Base-by-base conservation (phyloP, 176 grass and related monocot species). In the Oryza glaberrima region DNA sequence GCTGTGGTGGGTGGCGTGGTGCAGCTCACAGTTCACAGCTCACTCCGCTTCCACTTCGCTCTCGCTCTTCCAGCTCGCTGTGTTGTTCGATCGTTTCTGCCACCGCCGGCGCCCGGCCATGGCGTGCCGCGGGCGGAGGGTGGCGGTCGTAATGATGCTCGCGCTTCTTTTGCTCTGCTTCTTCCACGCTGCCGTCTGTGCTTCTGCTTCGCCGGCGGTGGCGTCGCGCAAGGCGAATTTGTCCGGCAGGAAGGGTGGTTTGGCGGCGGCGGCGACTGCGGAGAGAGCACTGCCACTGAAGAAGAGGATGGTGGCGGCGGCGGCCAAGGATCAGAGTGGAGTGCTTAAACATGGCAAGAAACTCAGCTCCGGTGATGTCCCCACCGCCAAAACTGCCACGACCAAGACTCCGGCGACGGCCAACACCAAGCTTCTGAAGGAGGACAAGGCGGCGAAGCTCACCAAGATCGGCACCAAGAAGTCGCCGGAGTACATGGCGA, bases 361-460 rank as follows among this genome's bases (percentile, higher is more conserved):
- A 7, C 11, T 22, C 5, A 46, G 20, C 20, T 72, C 70, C 0
- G 19, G 41, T 44, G 38, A 10, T 11, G 38, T 11, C 26, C 0
- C 0, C 10, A 44, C 10, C 20, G 10, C 17, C 19, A 44, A 12
- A 44, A 43, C 22, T 45, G 40, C 51, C 16, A 56, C 16, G 51
- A 56, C 16, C 51, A 72, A 25, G 19, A 23, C 40, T 72, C 40
- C 20, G 20, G 60, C 19, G 14, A 75, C 38, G 44, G 54, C 20
- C 63, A 90, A 92, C 67, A 17, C 86, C 64, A 98, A 94, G 76
- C 78, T 86, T 23, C 79, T 84, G 11, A 93, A 93, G 80, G 73
- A 61, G 44, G 79, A 91, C 65, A 91, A 74, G 75, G 88, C 86
- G 17, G 51, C 68, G 8, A 92, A 87, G 78, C 65, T 70, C 1